Base-by-base conservation (phyloP, 2,329 filamentous ascomycete genomes). In the Cytospora paraplurivora region DNA sequence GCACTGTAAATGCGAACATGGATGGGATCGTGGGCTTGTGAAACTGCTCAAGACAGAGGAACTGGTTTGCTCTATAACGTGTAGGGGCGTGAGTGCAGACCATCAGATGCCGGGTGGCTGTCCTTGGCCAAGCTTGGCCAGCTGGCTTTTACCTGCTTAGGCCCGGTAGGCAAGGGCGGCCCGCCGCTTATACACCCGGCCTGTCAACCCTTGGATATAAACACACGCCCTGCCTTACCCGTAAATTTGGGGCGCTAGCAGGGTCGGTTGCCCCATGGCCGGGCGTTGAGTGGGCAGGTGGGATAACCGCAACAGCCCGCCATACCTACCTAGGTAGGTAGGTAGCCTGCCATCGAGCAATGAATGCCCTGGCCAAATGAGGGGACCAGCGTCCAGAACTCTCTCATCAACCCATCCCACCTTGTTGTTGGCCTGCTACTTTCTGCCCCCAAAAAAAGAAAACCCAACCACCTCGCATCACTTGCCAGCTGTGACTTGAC, bases 341-440 rank as follows among this genome's bases (percentile, higher is more conserved):
- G n/a, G n/a, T n/a, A 38, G 35, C 58, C 57, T 35, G 58, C 50
- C 53, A 44, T 60, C 27, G 44, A 21, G 32, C 53, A 27, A 17
- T 52, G 35, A 50, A 50, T 61, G 54, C 19, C 41, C 51, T 55
- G 51, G 59, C 37, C n/a, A 55, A 61, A 51, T 61, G 59, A 61
- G 59, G 59, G 59, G 57, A 61, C 59, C 51, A 55, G 38, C 27
- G 54, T 53, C 51, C 41, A 55, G 44, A 47, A 47, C 44, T 47
- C 44, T 47, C 44, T 47, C 44, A 47, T 47, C 44, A 47, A 17
- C n/a, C 15, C 7, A 53, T 54, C 38, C 21, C 17, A 56, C 53
- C 13, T 55, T 35, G 27, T 38, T 19, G 44, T 47, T 47, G 44
- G 44, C 44, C 6, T 21, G 44, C 44, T 47, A 21, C 44, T 17